Evolutionary conservation across 2,329 filamentous ascomycete genomes (phyloP).

Genomic region (Exophiala alcalophila): DNA sequence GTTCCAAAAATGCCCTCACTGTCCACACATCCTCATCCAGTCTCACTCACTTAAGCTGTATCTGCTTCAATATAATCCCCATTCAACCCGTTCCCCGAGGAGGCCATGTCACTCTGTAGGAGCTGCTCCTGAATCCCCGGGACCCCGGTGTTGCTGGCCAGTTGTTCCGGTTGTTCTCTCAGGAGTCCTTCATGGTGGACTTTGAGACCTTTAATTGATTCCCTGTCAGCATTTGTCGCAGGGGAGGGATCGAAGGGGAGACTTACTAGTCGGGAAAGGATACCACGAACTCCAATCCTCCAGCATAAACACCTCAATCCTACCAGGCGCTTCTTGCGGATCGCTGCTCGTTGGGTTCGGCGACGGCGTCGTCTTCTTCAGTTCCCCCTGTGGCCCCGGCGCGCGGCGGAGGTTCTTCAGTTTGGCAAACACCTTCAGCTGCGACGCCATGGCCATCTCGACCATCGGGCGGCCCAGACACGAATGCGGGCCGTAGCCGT

Average conservation of each 20-base stretch:
- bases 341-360: slow-evolving; percentile 30
- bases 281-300: slow-evolving; percentile 43
- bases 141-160: slow-evolving; percentile 25
- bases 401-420: slow-evolving; percentile 43
- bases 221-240: slow-evolving; percentile 8
- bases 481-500: slow-evolving; percentile 48
- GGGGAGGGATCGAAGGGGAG: background rate
- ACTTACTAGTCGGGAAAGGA: slow-evolving; percentile 39
- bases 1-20: no score
- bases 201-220: slow-evolving; percentile 24
- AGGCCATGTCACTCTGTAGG: slow-evolving; percentile 25
- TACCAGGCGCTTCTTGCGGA: slow-evolving; percentile 35
- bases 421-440: slow-evolving; percentile 42
- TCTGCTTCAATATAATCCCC: slow-evolving; percentile 17
- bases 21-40: no score
- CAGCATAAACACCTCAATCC: slow-evolving; percentile 45
- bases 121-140: slow-evolving; percentile 26
- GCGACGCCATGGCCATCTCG: slow-evolving; percentile 42
- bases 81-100: slow-evolving; percentile 21
- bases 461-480: slow-evolving; percentile 46
- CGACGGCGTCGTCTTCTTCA: slow-evolving; percentile 40
- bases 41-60: slow-evolving; percentile 11
- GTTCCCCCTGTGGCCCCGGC: slow-evolving; percentile 40
- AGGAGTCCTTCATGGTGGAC: slow-evolving; percentile 30
- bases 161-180: slow-evolving; percentile 23